Percentiles rank a stretch among this genome's conserved stretches.
These are phyloP conservation scores for Moesziomyces antarcticus DNA, from an alignment of 1,284 basidiomycete species.

Conservation along the genomic window DNA sequence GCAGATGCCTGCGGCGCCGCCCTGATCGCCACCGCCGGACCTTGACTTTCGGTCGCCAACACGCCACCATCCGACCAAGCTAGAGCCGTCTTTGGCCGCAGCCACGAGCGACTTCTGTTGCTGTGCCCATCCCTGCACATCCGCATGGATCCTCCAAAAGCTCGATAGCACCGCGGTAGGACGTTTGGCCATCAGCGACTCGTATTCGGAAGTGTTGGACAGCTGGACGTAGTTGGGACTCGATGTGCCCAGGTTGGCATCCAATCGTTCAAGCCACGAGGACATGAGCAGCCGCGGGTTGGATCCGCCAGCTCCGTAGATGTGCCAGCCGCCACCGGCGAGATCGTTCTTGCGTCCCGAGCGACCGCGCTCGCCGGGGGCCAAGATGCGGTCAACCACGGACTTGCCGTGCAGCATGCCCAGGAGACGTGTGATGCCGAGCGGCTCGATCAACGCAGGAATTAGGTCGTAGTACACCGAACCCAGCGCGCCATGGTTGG, in stretches of 20 bases:
- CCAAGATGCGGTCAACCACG: conserved; percentile 46
- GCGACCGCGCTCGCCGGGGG: conserved; percentile 41
- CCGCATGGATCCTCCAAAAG: conserved; percentile 56
- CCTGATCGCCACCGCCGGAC: conserved; percentile 46
- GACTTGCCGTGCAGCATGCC: conserved; percentile 44
- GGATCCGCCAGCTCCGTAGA: conserved; percentile 40
- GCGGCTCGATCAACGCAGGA: conserved; percentile 46
- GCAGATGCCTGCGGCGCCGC: conserved; percentile 50
- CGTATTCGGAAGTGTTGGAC: conserved; percentile 15
- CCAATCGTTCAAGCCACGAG: conserved; percentile 45
- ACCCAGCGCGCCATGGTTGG: conserved; percentile 34
- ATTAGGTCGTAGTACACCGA: conserved; percentile 47
- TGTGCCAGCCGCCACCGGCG: conserved; percentile 48
- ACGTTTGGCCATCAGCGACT: conserved; percentile 22
- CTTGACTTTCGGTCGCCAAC: conserved; percentile 36
- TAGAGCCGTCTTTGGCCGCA: conserved; percentile 31
- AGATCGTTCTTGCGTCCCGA: conserved; percentile 31
- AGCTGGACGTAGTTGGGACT: conserved; percentile 40
- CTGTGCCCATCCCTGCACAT: conserved; percentile 50
- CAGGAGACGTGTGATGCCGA: conserved; percentile 40
- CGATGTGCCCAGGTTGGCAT: conserved; percentile 44
- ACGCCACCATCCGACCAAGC: conserved; percentile 58
- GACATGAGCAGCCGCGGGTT: conserved; percentile 43
- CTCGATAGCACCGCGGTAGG: conserved; percentile 51
- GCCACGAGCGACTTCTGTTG: conserved; percentile 37